These are phyloP conservation scores for Daedaleopsis sinensis DNA, from an alignment of 768 basidiomycete species.

Conservation along the genomic window DNA sequence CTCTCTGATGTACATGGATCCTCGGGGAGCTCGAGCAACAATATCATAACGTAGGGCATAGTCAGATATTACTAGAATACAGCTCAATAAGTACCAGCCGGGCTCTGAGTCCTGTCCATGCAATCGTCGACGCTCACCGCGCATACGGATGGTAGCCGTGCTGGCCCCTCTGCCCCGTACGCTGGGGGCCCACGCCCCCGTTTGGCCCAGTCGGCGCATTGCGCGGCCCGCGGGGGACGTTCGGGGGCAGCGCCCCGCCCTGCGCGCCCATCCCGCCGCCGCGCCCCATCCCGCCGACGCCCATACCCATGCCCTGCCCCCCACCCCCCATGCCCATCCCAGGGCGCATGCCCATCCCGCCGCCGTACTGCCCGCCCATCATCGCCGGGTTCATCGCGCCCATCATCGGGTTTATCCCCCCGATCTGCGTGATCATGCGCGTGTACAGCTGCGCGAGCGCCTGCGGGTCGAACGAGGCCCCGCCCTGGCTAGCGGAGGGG, in stretches of 20 bases:
- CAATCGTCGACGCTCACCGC: constrained; percentile 41
- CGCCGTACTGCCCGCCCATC: constrained; percentile 48
- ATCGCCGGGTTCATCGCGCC: constrained; percentile 42
- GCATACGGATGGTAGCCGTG: constrained; percentile 87
- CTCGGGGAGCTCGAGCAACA: too few species aligned
- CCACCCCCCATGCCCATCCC: constrained; percentile 42
- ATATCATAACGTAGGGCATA: too few species aligned
- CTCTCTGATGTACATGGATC: too few species aligned
- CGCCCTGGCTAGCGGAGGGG: constrained; percentile 39
- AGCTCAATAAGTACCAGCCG: too few species aligned
- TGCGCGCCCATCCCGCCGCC: constrained; percentile 21
- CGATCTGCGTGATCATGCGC: constrained; percentile 90
- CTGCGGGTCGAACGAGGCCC: constrained; percentile 85
- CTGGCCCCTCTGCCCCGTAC: constrained; percentile 70
- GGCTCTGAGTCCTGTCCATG: too few species aligned
- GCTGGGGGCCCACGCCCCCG: constrained; percentile 57
- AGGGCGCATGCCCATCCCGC: constrained; percentile 29
- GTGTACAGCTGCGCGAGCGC: constrained; percentile 93
- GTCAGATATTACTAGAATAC: too few species aligned
- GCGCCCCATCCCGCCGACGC: constrained; percentile 28
- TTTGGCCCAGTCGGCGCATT: constrained; percentile 56
- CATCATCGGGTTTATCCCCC: constrained; percentile 53
- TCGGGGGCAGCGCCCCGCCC: constrained; percentile 26
- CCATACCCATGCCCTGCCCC: constrained; percentile 39
- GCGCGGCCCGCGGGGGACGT: constrained; percentile 61